Evolutionary conservation across 805 yeast genomes (phyloP), one percentile per base, ranked within the genome.

Genomic region (Yarrowia sp.): DNA sequence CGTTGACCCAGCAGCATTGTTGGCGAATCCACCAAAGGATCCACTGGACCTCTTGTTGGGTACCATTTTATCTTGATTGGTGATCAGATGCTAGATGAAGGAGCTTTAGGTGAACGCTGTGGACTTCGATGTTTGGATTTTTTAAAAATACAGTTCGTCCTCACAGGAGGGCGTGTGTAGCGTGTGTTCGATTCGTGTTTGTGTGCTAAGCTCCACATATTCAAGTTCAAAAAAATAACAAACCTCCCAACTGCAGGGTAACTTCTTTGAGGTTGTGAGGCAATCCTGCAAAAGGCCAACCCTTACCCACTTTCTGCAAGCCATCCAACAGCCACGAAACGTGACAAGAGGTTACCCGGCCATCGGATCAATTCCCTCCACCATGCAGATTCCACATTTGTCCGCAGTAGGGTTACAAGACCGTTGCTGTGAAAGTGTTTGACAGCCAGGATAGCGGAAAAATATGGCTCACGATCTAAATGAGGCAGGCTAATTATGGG

Each of bases 171-270:
- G 46, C 61, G 61, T 38, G 61, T 35, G 46, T 19, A 54, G 26
- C 35, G 61, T 54, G 61, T 54, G 61, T 54, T 54, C 61, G 61
- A 54, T 38, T 54, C 61, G 61, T 26, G 61, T 54, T 19, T 26
- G 38, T 32, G 38, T 9, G 10, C 33, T 9, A 44, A n/a, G 6
- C 21, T 9, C 9, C 33, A 24, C 17, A 16, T 44, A 24, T 26
- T 43, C 21, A 9, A 21, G n/a, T 2, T 4, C n/a, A 11, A 24
- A 24, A 16, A 43, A 26, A 26, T 11, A 38, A 38, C 33, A 6
- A 43, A 9, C 14, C 24, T 48, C 48, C 51, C 43, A 19, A 51
- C 43, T 16, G 41, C 32, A 49, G 56, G 56, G 58, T 35, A 51
- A 51, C 48, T 19, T 17, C 17, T 5, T 5, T 36, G 4, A 16